Evolutionary conservation across 352 stramenopile genomes (phyloP), one percentile per base, ranked within the genome.

Genomic region (Blastocystis sp.): DNA sequence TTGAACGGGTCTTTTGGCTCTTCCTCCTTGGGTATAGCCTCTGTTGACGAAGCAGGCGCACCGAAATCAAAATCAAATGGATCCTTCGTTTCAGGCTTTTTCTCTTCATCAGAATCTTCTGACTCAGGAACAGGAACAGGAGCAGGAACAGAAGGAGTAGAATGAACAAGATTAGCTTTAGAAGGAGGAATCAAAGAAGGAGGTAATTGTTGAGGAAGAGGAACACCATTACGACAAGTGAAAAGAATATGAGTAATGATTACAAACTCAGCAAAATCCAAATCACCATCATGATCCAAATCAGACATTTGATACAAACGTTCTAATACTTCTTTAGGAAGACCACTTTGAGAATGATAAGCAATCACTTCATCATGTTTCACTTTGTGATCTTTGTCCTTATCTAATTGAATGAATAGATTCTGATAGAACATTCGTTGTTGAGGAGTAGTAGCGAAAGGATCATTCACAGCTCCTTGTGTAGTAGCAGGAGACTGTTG

Each of bases 401-500:
- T 71, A 35, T 71, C 59, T 12, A 71, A 37, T 71, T 71, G 59
- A 24, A 71, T n/a, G 59, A 71, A 71, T 29, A 71, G 59, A 16
- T 71, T 24, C 1, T 71, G 59, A 32, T 21, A 0, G 57, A 21
- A 66, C 16, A n/a, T n/a, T n/a, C n/a, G n/a, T n/a, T n/a, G n/a
- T n/a, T n/a, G n/a, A n/a, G n/a, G n/a, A n/a, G n/a, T 21, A 21
- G 24, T 1, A 0, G 57, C 57, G 37, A 29, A 29, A n/a, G 16
- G 57, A 66, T 21, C 57, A 0, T 21, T 11, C 21, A 12, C 16
- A 66, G 57, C 19, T 29, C 0, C 24, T 11, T 66, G 27, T 29
- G 16, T 0, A 16, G 16, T 11, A 21, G 0, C 57, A 66, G 52
- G 7, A 29, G 57, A 11, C 16, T 21, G 57, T 21, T 66, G 57